Evolutionary conservation across 371 early-diverging fungal species (phyloP).

Genomic region (Haplosporangium sp.): DNA sequence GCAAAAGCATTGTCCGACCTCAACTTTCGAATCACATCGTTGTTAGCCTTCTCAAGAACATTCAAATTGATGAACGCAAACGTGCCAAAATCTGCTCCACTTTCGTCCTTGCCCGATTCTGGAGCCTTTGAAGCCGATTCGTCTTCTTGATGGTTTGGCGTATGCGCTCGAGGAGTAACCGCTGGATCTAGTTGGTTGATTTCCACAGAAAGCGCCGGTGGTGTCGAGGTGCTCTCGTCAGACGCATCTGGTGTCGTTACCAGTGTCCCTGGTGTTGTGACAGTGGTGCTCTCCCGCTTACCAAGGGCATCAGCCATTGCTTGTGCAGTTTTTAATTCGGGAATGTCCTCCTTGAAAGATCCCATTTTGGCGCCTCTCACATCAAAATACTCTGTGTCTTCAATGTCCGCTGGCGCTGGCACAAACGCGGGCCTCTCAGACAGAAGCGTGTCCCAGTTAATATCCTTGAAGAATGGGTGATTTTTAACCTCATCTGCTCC

Average conservation of each 20-base stretch:
- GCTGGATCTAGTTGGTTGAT: slow-evolving; percentile 17
- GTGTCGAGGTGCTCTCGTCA: slow-evolving; percentile 8
- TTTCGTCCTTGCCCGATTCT: slow-evolving; percentile 33
- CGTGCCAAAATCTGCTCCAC: slow-evolving; percentile 85
- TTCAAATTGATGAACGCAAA: slow-evolving; percentile 93
- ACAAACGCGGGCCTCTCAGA: slow-evolving; percentile 83
- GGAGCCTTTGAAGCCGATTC: slow-evolving; percentile 2
- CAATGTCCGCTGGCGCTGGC: slow-evolving; percentile 79
- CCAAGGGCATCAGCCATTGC: slow-evolving; percentile 29
- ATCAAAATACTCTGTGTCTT: slow-evolving; percentile 97
- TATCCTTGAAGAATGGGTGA: slow-evolving; percentile 73
- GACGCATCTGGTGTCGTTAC: neutral
- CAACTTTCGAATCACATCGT: slow-evolving; percentile 79
- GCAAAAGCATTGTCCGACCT: slow-evolving; percentile 55
- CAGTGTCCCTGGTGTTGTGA: slow-evolving; percentile 1
- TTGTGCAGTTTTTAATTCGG: slow-evolving; percentile 36
- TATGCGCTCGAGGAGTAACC: slow-evolving; percentile 31
- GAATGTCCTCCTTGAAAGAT: slow-evolving; percentile 53
- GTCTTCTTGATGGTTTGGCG: slow-evolving; percentile 6
- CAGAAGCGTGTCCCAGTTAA: slow-evolving; percentile 79
- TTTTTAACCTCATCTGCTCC: slow-evolving; percentile 75
- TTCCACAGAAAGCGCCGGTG: slow-evolving; percentile 13
- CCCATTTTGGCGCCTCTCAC: slow-evolving; percentile 78
- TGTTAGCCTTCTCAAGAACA: slow-evolving; percentile 90
- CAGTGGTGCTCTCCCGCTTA: slow-evolving; percentile 9